Percentiles rank a stretch among this genome's conserved stretches.
Evolutionary conservation across 2,329 filamentous ascomycete genomes (phyloP).

Genomic region (Colletotrichum agaves): DNA sequence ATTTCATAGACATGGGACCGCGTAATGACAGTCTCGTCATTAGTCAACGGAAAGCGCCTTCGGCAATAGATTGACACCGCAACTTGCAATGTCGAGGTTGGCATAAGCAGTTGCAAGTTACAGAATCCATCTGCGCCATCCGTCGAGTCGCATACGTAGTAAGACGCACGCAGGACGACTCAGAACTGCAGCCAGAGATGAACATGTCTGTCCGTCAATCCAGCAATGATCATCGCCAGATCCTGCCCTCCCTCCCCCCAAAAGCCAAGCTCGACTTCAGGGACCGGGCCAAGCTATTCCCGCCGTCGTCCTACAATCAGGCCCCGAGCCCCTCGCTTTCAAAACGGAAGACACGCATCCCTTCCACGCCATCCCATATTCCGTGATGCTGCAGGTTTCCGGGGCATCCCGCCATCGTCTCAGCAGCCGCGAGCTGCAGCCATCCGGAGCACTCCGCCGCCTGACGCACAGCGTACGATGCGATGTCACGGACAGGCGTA

Average conservation of each 20-base stretch:
- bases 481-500: background rate
- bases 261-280: conserved; percentile 6
- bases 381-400: conserved; percentile 22
- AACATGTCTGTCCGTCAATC: too few species aligned
- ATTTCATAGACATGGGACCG: conserved; percentile 12
- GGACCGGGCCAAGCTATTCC: conserved; percentile 27
- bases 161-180: too few species aligned
- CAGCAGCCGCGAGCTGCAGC: background rate
- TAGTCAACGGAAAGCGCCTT: conserved; percentile 3
- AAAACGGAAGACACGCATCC: conserved; percentile 31
- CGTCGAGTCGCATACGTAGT: too few species aligned
- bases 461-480: background rate
- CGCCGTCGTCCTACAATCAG: conserved; percentile 19
- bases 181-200: too few species aligned
- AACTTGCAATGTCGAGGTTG: background rate
- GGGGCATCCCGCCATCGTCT: conserved; percentile 17
- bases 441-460: conserved; percentile 2
- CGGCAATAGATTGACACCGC: conserved; percentile 15
- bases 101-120: background rate
- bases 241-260: background rate
- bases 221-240: background rate
- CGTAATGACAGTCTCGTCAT: conserved; percentile 23
- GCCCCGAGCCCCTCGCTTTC: conserved; percentile 12
- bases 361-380: conserved; percentile 24
- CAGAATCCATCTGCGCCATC: background rate